Evolutionary conservation across 192 early-diverging fungal genomes (phyloP), one percentile per base, ranked within the genome.

Genomic region (Geosiphon pyriformis): DNA sequence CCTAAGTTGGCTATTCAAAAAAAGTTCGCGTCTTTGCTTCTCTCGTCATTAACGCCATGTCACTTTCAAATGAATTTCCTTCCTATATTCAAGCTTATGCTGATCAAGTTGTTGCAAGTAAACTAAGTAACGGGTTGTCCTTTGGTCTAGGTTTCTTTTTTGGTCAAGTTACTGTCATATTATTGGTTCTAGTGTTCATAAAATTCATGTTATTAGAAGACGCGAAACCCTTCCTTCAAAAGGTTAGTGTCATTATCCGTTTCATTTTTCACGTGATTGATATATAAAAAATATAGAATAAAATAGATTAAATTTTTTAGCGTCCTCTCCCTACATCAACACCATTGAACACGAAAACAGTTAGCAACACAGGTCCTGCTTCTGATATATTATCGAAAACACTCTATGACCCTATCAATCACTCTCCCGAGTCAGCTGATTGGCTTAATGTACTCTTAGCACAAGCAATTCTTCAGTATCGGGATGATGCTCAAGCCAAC

Each of bases 371-470:
- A 51, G 78, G 82, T 20, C 83, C 88, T 22, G 74, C 75, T 15
- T 73, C 78, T 7, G 60, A 71, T 11, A 83, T 85, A 55, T 67
- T 82, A 46, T 81, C 84, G 11, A 85, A 82, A 48, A 85, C 79
- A 11, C 74, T 80, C 22, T 83, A 86, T 59, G 82, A 86, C 57
- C 52, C 81, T 22, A 61, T 78, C 25, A 75, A 80, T 49, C 83
- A 82, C 33, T 65, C 75, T 18, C 79, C 82, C 0, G 92, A 94
- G 70, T 83, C 87, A 22, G 82, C 85, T 27, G 90, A 90, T 37
- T 94, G 92, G 92, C 75, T 94, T 37, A 93, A 90, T 67, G 88
- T 93, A 2, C 49, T 94, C 27, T 35, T 92, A 22, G 92, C 86
- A 10, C 90, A 93, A 70, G 76, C 84, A 2, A 86, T 94, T 51